phyloP scores from a whole-genome alignment of 495 filamentous ascomycete genomes.

The Hypoxylon crocopeplum region DNA sequence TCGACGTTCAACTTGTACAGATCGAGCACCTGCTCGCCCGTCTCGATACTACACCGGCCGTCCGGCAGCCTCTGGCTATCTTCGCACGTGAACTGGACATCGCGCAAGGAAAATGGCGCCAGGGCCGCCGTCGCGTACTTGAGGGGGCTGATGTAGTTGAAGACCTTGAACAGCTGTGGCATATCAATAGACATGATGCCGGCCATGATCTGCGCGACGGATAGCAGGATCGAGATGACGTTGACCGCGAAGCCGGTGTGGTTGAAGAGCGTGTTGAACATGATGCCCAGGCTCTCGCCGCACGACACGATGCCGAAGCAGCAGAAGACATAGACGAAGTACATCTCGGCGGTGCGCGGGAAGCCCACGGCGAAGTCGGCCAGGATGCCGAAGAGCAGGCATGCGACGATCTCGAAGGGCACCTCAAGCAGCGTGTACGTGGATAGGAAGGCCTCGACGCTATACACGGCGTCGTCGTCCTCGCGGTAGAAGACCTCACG shows the following conservation, averaged over 20 bases:
- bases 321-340: slow-evolving; percentile 70
- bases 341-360: slow-evolving; percentile 63
- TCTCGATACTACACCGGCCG: slow-evolving; percentile 66
- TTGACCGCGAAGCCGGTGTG: slow-evolving; percentile 80
- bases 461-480: slow-evolving; percentile 71
- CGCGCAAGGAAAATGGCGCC: slow-evolving; percentile 62
- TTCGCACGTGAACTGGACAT: slow-evolving; percentile 65
- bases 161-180: slow-evolving; percentile 66
- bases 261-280: slow-evolving; percentile 76
- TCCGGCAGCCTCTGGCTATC: slow-evolving; percentile 58
- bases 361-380: slow-evolving; percentile 66
- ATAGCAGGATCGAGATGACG: slow-evolving; percentile 67
- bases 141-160: slow-evolving; percentile 74
- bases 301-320: slow-evolving; percentile 75
- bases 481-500: slow-evolving; percentile 75
- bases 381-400: slow-evolving; percentile 68
- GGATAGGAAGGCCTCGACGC: slow-evolving; percentile 69
- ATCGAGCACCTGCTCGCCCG: slow-evolving; percentile 66
- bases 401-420: slow-evolving; percentile 70
- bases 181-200: slow-evolving; percentile 73
- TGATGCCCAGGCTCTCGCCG: slow-evolving; percentile 78
- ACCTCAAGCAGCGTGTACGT: slow-evolving; percentile 71
- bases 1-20: slow-evolving; percentile 68
- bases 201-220: slow-evolving; percentile 69
- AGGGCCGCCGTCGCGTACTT: slow-evolving; percentile 71